Conservation (phyloP, 768 basidiomycete genomes). For the Rhizopogon sp. region DNA sequence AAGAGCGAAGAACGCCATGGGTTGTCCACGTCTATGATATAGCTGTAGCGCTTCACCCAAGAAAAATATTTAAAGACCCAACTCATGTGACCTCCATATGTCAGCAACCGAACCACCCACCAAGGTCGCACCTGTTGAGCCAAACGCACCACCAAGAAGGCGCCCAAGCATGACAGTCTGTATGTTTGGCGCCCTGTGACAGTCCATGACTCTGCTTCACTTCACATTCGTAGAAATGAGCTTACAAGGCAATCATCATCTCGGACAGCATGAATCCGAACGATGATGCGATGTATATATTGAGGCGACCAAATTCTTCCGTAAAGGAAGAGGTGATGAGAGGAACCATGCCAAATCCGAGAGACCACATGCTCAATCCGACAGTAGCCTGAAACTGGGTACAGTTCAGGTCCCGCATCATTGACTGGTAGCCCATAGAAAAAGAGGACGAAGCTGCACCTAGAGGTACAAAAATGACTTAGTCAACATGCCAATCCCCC, state of each 20-base stretch:
- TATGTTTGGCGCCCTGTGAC: constrained; percentile 31
- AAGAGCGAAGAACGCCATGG: constrained; percentile 66
- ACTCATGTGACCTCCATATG: constrained; percentile 56
- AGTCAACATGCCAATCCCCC: neutral
- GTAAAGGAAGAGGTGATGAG: constrained; percentile 60
- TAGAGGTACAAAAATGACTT: constrained; percentile 7
- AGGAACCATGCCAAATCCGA: constrained; percentile 56
- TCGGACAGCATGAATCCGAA: constrained; percentile 46
- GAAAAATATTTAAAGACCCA: constrained; percentile 11
- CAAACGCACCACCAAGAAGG: constrained; percentile 54
- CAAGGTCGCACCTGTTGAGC: constrained; percentile 60
- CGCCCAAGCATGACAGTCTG: constrained; percentile 55
- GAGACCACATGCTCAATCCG: constrained; percentile 42
- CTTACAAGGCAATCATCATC: constrained; percentile 26
- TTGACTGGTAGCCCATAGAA: constrained; percentile 47
- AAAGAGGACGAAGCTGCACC: constrained; percentile 46
- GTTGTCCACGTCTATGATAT: constrained; percentile 34
- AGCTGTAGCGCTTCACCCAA: neutral
- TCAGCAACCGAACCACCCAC: constrained; percentile 66
- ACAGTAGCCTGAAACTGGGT: constrained; percentile 37
- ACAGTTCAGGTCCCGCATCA: constrained; percentile 41
- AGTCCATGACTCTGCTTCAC: neutral
- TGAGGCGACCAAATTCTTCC: constrained; percentile 61
- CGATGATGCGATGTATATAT: constrained; percentile 46
- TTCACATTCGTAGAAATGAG: neutral